These are phyloP conservation scores for Castanopsis chinensis DNA, from an alignment of 306 rosid species.

Conservation along the genomic window DNA sequence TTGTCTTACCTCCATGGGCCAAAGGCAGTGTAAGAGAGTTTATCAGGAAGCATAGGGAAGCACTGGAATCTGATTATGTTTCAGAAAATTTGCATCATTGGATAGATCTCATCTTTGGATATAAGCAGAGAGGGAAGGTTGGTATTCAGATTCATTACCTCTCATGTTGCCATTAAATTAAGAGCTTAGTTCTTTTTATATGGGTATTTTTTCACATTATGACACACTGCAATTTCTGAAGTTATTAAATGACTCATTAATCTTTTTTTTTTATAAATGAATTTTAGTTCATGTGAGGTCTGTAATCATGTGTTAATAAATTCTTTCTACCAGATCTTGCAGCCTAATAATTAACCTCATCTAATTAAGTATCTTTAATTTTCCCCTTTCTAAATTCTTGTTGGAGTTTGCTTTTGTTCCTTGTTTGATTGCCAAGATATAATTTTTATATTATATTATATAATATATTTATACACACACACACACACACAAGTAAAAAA, in stretches of 20 bases:
- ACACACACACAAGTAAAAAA: no score
- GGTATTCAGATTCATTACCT: constrained; percentile 34
- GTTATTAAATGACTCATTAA: background rate
- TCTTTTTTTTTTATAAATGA: background rate
- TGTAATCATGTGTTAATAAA: background rate
- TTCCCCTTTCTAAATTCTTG: no score
- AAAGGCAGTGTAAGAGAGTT: constrained; percentile 92
- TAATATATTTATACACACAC: no score
- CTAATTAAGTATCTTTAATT: no score
- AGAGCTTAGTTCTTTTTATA: background rate
- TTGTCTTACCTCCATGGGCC: constrained; percentile 93
- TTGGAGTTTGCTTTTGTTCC: no score
- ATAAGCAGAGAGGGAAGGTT: constrained; percentile 99
- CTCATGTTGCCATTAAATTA: constrained; percentile 5
- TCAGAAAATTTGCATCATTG: constrained; percentile 97
- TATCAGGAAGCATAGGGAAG: constrained; percentile 96
- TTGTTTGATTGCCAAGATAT: no score
- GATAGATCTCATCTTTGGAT: constrained; percentile 98
- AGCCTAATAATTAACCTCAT: background rate
- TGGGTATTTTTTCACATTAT: background rate
- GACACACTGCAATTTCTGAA: background rate
- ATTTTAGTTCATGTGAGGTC: background rate
- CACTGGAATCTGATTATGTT: constrained; percentile 88
- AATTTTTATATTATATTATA: no score
- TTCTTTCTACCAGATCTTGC: background rate